Percentiles rank a stretch among this genome's conserved stretches.
phyloP scores from a whole-genome alignment of 2,329 filamentous ascomycete species.

The Leptodontidium sp. region DNA sequence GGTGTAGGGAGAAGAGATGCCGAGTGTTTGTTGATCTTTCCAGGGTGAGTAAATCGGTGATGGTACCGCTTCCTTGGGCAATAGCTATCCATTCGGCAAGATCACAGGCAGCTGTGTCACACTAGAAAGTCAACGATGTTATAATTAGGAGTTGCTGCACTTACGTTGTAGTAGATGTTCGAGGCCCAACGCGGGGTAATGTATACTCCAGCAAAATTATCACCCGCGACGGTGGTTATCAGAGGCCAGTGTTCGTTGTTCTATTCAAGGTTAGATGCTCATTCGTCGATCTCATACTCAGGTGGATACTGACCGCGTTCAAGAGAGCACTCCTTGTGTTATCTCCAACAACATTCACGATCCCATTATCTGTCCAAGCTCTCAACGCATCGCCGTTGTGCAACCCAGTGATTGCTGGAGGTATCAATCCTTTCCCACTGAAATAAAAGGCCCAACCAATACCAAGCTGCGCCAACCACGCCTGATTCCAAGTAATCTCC shows the following conservation, averaged over 20 bases:
- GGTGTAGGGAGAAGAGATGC: slow-evolving; percentile 60
- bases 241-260: slow-evolving; percentile 59
- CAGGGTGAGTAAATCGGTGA: slow-evolving; percentile 58
- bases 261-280: slow-evolving; percentile 20
- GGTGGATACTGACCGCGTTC: slow-evolving; percentile 50
- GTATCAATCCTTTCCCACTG: slow-evolving; percentile 63
- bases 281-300: too few relatives aligned
- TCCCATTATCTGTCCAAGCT: slow-evolving; percentile 65
- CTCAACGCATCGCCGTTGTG: slow-evolving; percentile 68
- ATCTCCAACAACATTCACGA: slow-evolving; percentile 66
- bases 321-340: slow-evolving; percentile 63
- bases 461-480: slow-evolving; percentile 62
- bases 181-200: slow-evolving; percentile 68
- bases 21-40: slow-evolving; percentile 61
- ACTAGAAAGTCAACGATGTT: slow-evolving; percentile 42
- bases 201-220: slow-evolving; percentile 63
- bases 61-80: slow-evolving; percentile 61
- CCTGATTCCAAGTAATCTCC: slow-evolving; percentile 67
- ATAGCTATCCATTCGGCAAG: slow-evolving; percentile 67
- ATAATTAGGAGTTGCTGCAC: neutral
- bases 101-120: slow-evolving; percentile 63
- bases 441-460: slow-evolving; percentile 55
- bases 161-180: slow-evolving; percentile 67
- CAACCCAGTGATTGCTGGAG: slow-evolving; percentile 68
- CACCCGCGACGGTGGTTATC: slow-evolving; percentile 57